Conservation (phyloP, 257 asterid species). For the Coffea eugenioides region DNA sequence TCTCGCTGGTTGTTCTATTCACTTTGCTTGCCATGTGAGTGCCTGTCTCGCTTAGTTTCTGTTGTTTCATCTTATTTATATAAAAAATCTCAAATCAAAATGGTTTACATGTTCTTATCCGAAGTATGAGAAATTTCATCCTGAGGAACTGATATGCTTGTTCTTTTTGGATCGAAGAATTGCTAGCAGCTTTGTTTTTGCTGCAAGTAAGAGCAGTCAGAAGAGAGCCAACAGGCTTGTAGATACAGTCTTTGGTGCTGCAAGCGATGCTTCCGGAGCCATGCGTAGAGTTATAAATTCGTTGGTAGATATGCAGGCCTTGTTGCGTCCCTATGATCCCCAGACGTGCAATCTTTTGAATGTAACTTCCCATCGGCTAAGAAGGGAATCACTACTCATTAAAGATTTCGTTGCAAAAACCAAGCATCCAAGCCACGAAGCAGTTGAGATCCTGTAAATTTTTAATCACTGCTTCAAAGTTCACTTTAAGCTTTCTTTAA, state of each 20-base stretch:
- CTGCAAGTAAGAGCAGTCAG: slow-evolving; percentile 30
- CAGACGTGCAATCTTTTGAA: slow-evolving; percentile 33
- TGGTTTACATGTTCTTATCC: not conserved
- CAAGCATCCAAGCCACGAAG: slow-evolving; percentile 33
- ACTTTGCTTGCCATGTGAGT: slow-evolving; percentile 53
- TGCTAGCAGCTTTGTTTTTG: slow-evolving; percentile 33
- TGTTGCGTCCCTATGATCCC: slow-evolving; percentile 38
- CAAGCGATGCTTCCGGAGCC: slow-evolving; percentile 28
- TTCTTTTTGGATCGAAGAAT: slow-evolving; percentile 31
- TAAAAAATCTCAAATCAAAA: not conserved
- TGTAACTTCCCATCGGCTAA: slow-evolving; percentile 31
- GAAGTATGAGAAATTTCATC: not conserved
- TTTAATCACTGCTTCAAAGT: not conserved
- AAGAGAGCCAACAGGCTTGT: slow-evolving; percentile 39
- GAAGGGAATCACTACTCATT: slow-evolving; percentile 34
- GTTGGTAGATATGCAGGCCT: slow-evolving; percentile 37
- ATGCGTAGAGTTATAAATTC: slow-evolving; percentile 37
- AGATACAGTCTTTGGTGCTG: slow-evolving; percentile 38
- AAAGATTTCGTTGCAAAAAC: slow-evolving; percentile 26
- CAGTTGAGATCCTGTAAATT: slow-evolving; percentile 38
- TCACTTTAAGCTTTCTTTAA: not conserved
- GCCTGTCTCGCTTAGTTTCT: not conserved
- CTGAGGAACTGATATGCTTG: not conserved
- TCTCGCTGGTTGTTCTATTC: slow-evolving; percentile 42
- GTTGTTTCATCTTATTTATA: not conserved